Conservation (phyloP, 306 rosid species). For the Albizia julibrissin region DNA sequence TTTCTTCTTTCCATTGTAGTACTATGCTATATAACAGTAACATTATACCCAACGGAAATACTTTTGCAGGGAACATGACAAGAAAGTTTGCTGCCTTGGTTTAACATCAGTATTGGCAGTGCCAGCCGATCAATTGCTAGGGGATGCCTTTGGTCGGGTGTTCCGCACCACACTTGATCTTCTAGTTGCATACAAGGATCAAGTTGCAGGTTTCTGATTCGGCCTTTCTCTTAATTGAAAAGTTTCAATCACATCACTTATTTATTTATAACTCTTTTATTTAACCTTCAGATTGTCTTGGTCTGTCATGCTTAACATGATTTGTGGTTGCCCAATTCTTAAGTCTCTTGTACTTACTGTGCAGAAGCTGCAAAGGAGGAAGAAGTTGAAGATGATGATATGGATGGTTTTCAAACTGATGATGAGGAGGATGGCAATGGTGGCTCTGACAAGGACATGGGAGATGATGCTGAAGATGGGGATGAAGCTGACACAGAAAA, state of each 20-base stretch:
- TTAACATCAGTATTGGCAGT: slow-evolving; percentile 78
- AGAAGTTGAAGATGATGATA: slow-evolving; percentile 89
- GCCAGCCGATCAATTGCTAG: slow-evolving; percentile 76
- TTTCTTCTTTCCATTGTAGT: neutral
- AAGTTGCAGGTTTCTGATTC: slow-evolving; percentile 74
- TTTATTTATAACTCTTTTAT: neutral
- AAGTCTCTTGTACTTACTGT: slow-evolving; percentile 22
- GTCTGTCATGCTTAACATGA: neutral
- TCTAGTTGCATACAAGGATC: slow-evolving; percentile 85
- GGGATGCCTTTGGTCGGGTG: slow-evolving; percentile 86
- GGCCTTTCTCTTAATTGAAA: neutral
- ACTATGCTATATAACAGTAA: neutral
- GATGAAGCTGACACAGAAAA: slow-evolving; percentile 76
- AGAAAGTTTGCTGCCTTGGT: slow-evolving; percentile 95
- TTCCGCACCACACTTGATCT: slow-evolving; percentile 90
- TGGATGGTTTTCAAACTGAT: slow-evolving; percentile 93
- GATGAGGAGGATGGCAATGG: slow-evolving; percentile 85
- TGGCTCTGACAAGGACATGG: slow-evolving; percentile 93
- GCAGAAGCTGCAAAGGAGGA: slow-evolving; percentile 89
- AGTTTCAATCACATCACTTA: neutral
- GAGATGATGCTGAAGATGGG: slow-evolving; percentile 80
- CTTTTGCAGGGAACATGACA: slow-evolving; percentile 83
- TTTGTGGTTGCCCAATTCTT: slow-evolving; percentile 22
- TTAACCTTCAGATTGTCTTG: neutral
- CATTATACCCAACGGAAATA: neutral